Evolutionary conservation across 192 early-diverging fungal genomes (phyloP), one percentile per base, ranked within the genome.

Genomic region (Backusella psychrophila): DNA sequence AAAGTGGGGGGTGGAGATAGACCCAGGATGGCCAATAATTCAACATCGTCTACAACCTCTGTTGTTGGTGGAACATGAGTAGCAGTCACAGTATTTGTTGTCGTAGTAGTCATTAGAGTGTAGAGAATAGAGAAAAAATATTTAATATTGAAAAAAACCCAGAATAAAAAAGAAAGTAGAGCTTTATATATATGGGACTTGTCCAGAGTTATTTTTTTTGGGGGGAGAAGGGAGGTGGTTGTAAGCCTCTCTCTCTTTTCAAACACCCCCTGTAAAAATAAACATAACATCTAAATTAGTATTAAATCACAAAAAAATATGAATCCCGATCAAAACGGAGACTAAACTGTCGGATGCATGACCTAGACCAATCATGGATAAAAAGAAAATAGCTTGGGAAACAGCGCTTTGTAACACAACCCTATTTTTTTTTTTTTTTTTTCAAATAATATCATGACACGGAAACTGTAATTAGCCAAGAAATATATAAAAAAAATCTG

Each of bases 1-100:
- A 42, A 53, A 7, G 42, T 31, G 19, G 52, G 52, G 19, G 59
- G 31, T 33, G 63, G 21, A 9, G 66, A 42, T 35, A 75, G 19
- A 52, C 74, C 74, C 21, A 75, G 74, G 49, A 75, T 75, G 21
- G 74, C 74, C 42, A 75, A 52, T 44, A 75, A 63, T 69, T 75
- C 74, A 31, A 21, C 42, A 53, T 75, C 74, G 15, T 75, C 74
- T 9, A 75, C 74, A n/a, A 75, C 42, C 4, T 67, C 74, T 31
- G 66, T 63, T 14, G 72, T 29, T 73, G 36, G 36, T 12, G 41
- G 31, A 44, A 49, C 46, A 1, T 49, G 46, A 49, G 6, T 49
- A 49, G 46, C 19, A 49, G 66, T 31, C 66, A 68, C 33, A 36
- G 34, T 34, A 66, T 66, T 35, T 68, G 23, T 31, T 35, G 31